These are phyloP conservation scores for Moricandia arvensis DNA, from an alignment of 345 rosid genomes.

Conservation along the genomic window DNA sequence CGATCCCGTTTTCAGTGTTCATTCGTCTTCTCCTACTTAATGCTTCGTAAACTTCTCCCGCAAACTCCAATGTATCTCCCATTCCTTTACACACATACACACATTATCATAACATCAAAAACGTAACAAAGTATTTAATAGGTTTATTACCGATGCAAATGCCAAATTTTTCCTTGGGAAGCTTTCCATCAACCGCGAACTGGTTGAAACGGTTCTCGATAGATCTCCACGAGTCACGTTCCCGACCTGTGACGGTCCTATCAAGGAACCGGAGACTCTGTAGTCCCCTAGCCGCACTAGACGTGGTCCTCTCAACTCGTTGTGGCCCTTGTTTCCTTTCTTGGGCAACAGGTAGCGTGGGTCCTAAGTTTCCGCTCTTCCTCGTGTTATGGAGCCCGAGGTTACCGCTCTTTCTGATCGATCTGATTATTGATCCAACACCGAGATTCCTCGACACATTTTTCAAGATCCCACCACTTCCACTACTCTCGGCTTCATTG, in stretches of 20 bases:
- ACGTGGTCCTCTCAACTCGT: slow-evolving; percentile 49
- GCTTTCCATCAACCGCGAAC: slow-evolving; percentile 53
- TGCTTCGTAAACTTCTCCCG: slow-evolving; percentile 65
- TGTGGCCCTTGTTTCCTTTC: slow-evolving; percentile 5
- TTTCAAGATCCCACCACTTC: slow-evolving; percentile 21
- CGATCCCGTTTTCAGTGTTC: slow-evolving; percentile 54
- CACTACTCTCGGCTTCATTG: slow-evolving; percentile 17
- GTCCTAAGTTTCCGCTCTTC: slow-evolving; percentile 33
- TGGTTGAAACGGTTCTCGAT: slow-evolving; percentile 71
- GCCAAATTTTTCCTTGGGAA: slow-evolving; percentile 69
- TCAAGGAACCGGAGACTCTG: slow-evolving; percentile 84
- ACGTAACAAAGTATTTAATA: background rate
- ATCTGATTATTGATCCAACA: slow-evolving; percentile 37
- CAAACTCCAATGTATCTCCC: slow-evolving; percentile 84
- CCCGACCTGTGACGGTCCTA: slow-evolving; percentile 62
- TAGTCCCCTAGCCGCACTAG: slow-evolving; percentile 68
- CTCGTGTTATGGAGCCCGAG: background rate
- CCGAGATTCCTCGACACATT: slow-evolving; percentile 28
- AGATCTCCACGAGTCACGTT: slow-evolving; percentile 73
- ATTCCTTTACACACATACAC: slow-evolving; percentile 51
- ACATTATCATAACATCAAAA: background rate
- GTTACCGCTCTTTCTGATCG: slow-evolving; percentile 40
- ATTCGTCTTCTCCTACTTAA: slow-evolving; percentile 65
- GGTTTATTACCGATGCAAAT: slow-evolving; percentile 62
- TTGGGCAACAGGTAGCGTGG: background rate